These are phyloP conservation scores for Tolypocladium sp. DNA, from an alignment of 2,329 filamentous ascomycete species.

Conservation along the genomic window DNA sequence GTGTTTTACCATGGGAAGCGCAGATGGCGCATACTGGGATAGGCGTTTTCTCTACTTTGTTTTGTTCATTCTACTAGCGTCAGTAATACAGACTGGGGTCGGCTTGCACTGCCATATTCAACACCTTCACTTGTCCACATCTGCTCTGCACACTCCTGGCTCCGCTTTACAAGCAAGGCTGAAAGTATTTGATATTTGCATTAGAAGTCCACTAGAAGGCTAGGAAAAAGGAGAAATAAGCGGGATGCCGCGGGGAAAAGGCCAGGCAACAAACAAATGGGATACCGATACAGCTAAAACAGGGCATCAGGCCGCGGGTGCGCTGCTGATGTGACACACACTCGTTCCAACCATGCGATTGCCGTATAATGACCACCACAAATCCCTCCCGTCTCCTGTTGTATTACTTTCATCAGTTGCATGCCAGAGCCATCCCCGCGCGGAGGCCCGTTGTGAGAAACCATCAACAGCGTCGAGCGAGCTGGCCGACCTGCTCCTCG, in stretches of 20 bases:
- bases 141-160: neutral
- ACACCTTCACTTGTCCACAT: neutral
- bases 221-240: slow-evolving; percentile 29
- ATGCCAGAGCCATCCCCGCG: slow-evolving; percentile 5
- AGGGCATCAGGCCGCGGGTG: slow-evolving; percentile 4
- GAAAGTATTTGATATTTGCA: slow-evolving; percentile 50
- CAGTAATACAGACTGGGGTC: neutral
- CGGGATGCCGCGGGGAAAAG: slow-evolving; percentile 8
- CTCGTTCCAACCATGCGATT: slow-evolving; percentile 1
- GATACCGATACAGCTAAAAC: slow-evolving; percentile 17
- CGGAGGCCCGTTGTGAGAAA: slow-evolving; percentile 1
- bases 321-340: neutral
- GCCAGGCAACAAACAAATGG: slow-evolving; percentile 18
- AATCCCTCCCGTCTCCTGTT: slow-evolving; percentile 4
- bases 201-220: slow-evolving; percentile 54
- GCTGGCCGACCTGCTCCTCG: neutral
- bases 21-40: neutral
- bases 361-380: slow-evolving; percentile 11
- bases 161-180: slow-evolving; percentile 11
- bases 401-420: slow-evolving; percentile 7
- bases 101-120: neutral
- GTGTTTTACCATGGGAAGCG: neutral
- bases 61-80: neutral
- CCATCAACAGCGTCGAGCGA: slow-evolving; percentile 2
- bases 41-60: neutral